Conservation (phyloP, 495 filamentous ascomycete species). For the Penicillium cinerascens region DNA sequence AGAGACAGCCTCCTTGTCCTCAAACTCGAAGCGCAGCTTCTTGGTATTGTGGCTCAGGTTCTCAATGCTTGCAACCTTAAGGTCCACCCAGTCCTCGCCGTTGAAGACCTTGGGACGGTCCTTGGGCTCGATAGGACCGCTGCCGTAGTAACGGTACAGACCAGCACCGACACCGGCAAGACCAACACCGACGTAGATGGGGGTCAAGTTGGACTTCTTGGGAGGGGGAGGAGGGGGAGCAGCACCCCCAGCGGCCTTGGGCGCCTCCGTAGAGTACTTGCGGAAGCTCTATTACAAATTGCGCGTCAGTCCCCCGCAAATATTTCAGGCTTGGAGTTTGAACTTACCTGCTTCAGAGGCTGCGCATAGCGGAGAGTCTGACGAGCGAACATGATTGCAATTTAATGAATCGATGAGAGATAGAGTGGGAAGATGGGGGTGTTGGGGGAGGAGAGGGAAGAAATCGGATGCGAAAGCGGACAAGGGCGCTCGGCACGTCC, state of each 20-base stretch:
- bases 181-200: slow-evolving; percentile 39
- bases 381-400: slow-evolving; percentile 47
- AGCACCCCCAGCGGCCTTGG: slow-evolving; percentile 18
- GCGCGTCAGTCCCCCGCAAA: background rate
- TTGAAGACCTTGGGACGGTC: slow-evolving; percentile 57
- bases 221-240: slow-evolving; percentile 19
- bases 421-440: slow-evolving; percentile 9
- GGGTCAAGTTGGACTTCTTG: slow-evolving; percentile 39
- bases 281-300: slow-evolving; percentile 40
- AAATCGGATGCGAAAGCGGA: slow-evolving; percentile 30
- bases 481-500: slow-evolving; percentile 17
- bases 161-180: slow-evolving; percentile 41
- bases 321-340: background rate
- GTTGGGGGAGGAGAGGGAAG: slow-evolving; percentile 15
- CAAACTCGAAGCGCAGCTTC: slow-evolving; percentile 75
- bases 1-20: slow-evolving; percentile 77
- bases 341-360: slow-evolving; percentile 47
- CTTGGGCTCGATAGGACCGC: slow-evolving; percentile 33
- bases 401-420: slow-evolving; percentile 9
- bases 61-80: slow-evolving; percentile 76
- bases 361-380: slow-evolving; percentile 47
- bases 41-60: slow-evolving; percentile 86
- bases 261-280: slow-evolving; percentile 49
- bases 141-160: slow-evolving; percentile 43
- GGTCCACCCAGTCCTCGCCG: slow-evolving; percentile 80